Evolutionary conservation across 208 protist species (phyloP).

Genomic region (Trypanosoma congolense): DNA sequence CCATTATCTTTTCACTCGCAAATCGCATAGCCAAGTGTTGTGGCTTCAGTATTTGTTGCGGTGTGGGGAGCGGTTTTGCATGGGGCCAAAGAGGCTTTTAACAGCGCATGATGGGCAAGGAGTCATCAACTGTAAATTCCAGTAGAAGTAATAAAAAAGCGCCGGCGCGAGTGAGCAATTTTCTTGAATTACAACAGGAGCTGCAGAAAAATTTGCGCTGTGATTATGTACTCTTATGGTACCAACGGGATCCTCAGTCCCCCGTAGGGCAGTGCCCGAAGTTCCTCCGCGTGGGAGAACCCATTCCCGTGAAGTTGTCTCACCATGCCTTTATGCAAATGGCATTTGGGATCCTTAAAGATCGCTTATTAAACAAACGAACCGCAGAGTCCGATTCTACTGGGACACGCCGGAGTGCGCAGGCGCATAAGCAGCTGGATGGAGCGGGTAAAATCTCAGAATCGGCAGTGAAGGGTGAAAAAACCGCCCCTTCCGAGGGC

Average conservation of each 20-base stretch:
- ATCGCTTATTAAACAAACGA: constrained; percentile 8
- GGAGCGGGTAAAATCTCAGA: background rate
- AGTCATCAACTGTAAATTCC: too few relatives aligned
- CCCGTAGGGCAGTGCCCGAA: constrained; percentile 19
- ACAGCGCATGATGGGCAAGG: too few relatives aligned
- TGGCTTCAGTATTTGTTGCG: too few relatives aligned
- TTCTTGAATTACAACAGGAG: constrained; percentile 12
- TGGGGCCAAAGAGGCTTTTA: too few relatives aligned
- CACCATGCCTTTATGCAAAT: constrained; percentile 37
- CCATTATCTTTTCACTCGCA: too few relatives aligned
- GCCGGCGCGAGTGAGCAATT: too few relatives aligned
- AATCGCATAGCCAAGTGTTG: too few relatives aligned
- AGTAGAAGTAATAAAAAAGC: too few relatives aligned
- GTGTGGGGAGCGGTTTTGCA: too few relatives aligned
- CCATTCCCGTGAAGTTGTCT: constrained; percentile 22
- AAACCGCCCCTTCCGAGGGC: too few relatives aligned
- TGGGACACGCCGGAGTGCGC: background rate
- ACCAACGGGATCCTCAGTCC: constrained; percentile 19
- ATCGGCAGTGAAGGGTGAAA: too few relatives aligned
- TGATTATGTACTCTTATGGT: constrained; percentile 28
- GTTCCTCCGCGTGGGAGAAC: constrained; percentile 15
- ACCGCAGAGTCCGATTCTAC: background rate
- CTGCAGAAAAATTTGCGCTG: constrained; percentile 17
- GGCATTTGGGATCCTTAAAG: constrained; percentile 26
- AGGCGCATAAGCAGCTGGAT: background rate